Conservation (phyloP, 768 basidiomycete species). For the Tylopilus sp. region DNA sequence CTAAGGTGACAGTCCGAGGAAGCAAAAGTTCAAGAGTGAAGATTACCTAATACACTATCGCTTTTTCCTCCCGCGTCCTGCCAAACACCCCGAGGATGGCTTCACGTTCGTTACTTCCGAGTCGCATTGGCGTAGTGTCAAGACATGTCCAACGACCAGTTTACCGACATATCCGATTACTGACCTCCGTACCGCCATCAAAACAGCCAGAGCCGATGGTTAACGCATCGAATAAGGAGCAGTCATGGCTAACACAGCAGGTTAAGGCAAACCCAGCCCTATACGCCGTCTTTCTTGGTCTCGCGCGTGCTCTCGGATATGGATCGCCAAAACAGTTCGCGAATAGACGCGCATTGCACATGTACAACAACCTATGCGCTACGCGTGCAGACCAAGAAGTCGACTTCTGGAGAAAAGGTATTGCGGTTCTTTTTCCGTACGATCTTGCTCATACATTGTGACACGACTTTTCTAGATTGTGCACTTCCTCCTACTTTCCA, state of each 20-base stretch:
- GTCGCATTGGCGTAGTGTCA: slow-evolving; percentile 3
- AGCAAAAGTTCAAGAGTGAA: too few relatives aligned
- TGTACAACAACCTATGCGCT: slow-evolving; percentile 59
- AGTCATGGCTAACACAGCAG: slow-evolving; percentile 55
- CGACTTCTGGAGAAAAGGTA: slow-evolving; percentile 65
- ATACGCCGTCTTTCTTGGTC: slow-evolving; percentile 42
- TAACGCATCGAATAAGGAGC: slow-evolving; percentile 15
- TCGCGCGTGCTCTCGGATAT: slow-evolving; percentile 56
- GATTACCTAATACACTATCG: slow-evolving; percentile 9
- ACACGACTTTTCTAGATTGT: slow-evolving; percentile 51
- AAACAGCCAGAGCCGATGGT: slow-evolving; percentile 3
- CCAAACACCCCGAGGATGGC: slow-evolving; percentile 6
- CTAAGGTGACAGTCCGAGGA: too few relatives aligned
- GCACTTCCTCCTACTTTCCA: slow-evolving; percentile 90
- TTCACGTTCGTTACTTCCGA: slow-evolving; percentile 11
- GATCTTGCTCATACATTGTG: not conserved
- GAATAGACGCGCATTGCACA: slow-evolving; percentile 50
- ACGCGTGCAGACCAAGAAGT: slow-evolving; percentile 55
- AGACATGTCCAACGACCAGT: slow-evolving; percentile 6
- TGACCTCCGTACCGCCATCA: slow-evolving; percentile 9
- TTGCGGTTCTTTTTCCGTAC: slow-evolving; percentile 4
- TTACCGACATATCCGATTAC: slow-evolving; percentile 8
- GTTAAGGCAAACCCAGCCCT: slow-evolving; percentile 49
- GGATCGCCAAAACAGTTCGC: slow-evolving; percentile 59
- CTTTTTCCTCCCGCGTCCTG: not conserved